Evolutionary conservation across 495 filamentous ascomycete species (phyloP).

Genomic region (Wilcoxina mikolae): DNA sequence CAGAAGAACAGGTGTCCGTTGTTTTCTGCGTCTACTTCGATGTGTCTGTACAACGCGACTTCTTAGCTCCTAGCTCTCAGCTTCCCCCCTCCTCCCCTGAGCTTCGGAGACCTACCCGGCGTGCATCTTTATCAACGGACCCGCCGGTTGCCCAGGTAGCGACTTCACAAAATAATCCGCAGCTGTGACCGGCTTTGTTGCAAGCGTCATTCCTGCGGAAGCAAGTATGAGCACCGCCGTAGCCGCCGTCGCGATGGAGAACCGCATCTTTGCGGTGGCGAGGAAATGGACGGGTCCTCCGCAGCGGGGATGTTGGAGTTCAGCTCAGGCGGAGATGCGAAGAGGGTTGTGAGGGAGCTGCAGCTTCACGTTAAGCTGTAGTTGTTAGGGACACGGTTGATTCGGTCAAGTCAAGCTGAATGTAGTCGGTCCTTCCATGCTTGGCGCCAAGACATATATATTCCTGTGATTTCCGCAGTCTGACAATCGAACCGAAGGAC

Average conservation of each 20-base stretch:
- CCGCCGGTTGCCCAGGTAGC: conserved; percentile 67
- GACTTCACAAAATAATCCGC: conserved; percentile 80
- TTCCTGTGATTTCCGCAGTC: too few relatives aligned
- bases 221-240: not conserved
- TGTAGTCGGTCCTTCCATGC: not conserved
- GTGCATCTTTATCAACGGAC: conserved; percentile 81
- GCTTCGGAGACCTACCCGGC: conserved; percentile 57
- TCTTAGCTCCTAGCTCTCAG: not conserved
- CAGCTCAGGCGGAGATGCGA: not conserved
- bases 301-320: not conserved
- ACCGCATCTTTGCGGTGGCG: conserved; percentile 6
- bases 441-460: not conserved
- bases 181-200: conserved; percentile 34
- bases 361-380: not conserved
- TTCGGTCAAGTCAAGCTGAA: not conserved
- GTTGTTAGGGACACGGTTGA: not conserved
- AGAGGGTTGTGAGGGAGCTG: not conserved
- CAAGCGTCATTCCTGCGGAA: not conserved
- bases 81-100: not conserved
- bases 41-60: conserved; percentile 45
- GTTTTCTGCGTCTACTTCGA: conserved; percentile 67
- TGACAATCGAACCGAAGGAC: too few relatives aligned
- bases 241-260: not conserved
- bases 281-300: not conserved
- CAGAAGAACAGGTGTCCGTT: conserved; percentile 97